These are phyloP conservation scores for Metschnikowia sp. DNA, from an alignment of 805 yeast species.

Conservation along the genomic window DNA sequence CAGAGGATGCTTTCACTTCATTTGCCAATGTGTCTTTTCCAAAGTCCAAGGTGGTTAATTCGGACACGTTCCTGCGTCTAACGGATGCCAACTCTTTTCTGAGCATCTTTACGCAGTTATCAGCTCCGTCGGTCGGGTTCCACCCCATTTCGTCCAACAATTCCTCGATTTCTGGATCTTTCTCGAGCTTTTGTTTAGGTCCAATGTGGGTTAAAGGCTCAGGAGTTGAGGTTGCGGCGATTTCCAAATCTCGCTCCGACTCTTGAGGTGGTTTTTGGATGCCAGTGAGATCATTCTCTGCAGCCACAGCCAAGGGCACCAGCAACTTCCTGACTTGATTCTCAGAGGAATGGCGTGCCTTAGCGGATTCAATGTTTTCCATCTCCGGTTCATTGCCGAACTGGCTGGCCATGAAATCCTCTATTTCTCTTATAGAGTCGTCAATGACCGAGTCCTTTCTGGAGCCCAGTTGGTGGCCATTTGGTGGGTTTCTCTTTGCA, in stretches of 20 bases:
- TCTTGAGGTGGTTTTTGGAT: no score
- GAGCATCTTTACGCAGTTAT: conserved; percentile 54
- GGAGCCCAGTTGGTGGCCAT: background rate
- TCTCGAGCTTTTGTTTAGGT: conserved; percentile 18
- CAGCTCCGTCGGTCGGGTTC: conserved; percentile 65
- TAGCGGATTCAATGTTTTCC: no score
- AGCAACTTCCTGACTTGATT: no score
- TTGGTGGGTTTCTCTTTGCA: background rate
- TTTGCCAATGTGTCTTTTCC: conserved; percentile 29
- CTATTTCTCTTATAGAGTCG: conserved; percentile 39
- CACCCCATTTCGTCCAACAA: conserved; percentile 76
- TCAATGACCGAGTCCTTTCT: conserved; percentile 21
- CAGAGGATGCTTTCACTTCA: conserved; percentile 32
- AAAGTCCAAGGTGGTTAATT: conserved; percentile 35
- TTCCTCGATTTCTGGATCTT: conserved; percentile 53
- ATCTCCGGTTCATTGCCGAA: conserved; percentile 14
- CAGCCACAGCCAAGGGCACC: background rate
- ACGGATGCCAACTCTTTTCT: conserved; percentile 56
- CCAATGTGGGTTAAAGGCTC: no score
- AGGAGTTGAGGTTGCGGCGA: no score
- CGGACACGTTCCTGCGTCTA: conserved; percentile 60
- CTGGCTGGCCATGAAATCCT: conserved; percentile 36
- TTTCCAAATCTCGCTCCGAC: no score
- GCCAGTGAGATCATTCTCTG: background rate
- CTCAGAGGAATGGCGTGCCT: no score